These are phyloP conservation scores for Falciphora oryzae DNA, from an alignment of 2,329 filamentous ascomycete genomes.

Conservation along the genomic window DNA sequence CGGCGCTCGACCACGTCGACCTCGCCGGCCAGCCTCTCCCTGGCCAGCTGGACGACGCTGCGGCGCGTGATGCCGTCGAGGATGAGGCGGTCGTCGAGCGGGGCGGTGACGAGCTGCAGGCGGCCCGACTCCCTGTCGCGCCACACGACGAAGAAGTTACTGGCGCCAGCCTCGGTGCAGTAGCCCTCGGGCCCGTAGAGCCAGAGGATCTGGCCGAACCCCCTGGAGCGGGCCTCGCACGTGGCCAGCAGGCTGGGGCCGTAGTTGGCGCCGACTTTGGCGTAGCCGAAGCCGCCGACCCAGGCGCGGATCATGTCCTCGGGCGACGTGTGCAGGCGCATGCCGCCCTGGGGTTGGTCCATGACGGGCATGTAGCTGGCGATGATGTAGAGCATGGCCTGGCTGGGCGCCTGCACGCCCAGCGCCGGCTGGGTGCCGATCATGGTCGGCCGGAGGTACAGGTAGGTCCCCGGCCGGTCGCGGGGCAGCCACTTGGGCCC, in stretches of 20 bases:
- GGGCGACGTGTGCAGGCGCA: constrained; percentile 71
- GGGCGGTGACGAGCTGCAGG: constrained; percentile 73
- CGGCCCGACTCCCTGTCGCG: constrained; percentile 53
- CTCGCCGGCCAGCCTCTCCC: constrained; percentile 52
- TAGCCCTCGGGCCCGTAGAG: constrained; percentile 71
- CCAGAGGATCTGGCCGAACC: constrained; percentile 92
- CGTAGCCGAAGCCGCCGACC: constrained; percentile 88
- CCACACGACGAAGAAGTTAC: constrained; percentile 89
- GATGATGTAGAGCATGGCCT: constrained; percentile 88
- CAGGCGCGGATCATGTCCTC: constrained; percentile 85
- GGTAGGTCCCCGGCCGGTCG: constrained; percentile 59
- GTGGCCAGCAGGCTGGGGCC: constrained; percentile 77
- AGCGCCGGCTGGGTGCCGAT: constrained; percentile 78
- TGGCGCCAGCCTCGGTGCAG: constrained; percentile 87
- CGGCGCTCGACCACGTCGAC: constrained; percentile 73
- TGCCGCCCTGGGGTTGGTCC: constrained; percentile 46
- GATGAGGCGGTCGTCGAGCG: constrained; percentile 76
- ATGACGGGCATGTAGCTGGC: constrained; percentile 55
- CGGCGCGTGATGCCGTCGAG: constrained; percentile 83
- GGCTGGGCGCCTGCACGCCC: constrained; percentile 71
- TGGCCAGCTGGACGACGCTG: constrained; percentile 68
- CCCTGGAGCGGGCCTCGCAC: constrained; percentile 62
- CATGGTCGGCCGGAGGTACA: constrained; percentile 83
- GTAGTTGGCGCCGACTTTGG: constrained; percentile 92
- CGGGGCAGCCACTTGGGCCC: constrained; percentile 74